These are phyloP conservation scores for Galeopsis tetrahit DNA, from an alignment of 257 asterid genomes.

Conservation along the genomic window DNA sequence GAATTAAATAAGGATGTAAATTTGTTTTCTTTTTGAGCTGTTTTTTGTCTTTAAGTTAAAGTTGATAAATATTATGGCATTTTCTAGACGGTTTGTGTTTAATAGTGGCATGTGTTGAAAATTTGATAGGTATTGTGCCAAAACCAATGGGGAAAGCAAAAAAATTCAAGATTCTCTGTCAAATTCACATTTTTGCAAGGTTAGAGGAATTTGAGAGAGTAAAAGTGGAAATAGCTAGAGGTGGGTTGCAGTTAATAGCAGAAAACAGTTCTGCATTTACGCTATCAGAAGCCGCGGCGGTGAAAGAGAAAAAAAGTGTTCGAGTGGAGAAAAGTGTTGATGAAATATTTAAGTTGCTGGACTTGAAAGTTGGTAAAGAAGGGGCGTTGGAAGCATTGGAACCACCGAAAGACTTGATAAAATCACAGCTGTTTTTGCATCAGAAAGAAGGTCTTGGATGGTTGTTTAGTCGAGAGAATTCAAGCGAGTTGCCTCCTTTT, in stretches of 20 bases:
- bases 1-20: background rate
- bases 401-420: slow-evolving; percentile 66
- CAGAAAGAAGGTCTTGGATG: slow-evolving; percentile 84
- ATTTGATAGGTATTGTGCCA: slow-evolving; percentile 71
- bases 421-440: slow-evolving; percentile 65
- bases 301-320: slow-evolving; percentile 48
- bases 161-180: slow-evolving; percentile 61
- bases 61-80: background rate
- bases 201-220: slow-evolving; percentile 55
- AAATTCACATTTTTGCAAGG: slow-evolving; percentile 74
- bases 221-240: slow-evolving; percentile 45
- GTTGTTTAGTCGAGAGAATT: slow-evolving; percentile 77
- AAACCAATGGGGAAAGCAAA: slow-evolving; percentile 53
- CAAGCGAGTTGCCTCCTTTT: slow-evolving; percentile 75
- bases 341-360: slow-evolving; percentile 74
- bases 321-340: slow-evolving; percentile 64
- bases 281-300: slow-evolving; percentile 58
- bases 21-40: background rate
- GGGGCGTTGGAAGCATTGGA: slow-evolving; percentile 58
- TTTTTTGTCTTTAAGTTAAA: background rate
- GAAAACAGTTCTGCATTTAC: slow-evolving; percentile 50
- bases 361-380: slow-evolving; percentile 50
- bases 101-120: slow-evolving; percentile 19
- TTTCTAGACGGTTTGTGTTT: background rate
- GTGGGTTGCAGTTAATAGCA: slow-evolving; percentile 62